Base-by-base conservation (phyloP, 257 asterid genomes). In the Nicotiana undulata region DNA sequence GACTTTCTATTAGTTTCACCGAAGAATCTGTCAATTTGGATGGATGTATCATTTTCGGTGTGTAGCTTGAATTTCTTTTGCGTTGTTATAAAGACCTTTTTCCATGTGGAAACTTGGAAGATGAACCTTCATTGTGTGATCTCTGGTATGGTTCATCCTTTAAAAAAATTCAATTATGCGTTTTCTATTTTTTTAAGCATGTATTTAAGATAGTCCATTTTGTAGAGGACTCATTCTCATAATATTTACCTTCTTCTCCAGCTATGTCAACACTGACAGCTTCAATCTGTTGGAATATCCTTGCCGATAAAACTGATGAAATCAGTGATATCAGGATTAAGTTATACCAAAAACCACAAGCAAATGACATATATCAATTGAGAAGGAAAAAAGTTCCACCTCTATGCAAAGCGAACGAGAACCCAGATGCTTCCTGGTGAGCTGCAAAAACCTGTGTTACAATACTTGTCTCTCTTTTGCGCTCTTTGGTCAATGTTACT, bases 361-460 rank as follows among this genome's bases (percentile, higher is more conserved):
- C 92, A 66, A 95, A 92, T 83, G 92, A 86, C 72, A 88, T 93
- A 63, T 95, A 91, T 84, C 86, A 86, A 81, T 80, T 91, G 84
- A 92, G 99, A 85, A 88, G 98, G 70, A 93, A 89, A 85, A 91
- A 89, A 76, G 68, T 86, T 78, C 99, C 99, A 55, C 96, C 97
- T 83, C 49, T 93, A 58, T 95, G 99, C 97, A 91, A 92, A 81
- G 96, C 87, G 76, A 90, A 88, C 63, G 98, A 91, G 85, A 95
- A 92, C 80, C 95, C 99, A 9, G 99, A 95, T 90, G 89, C 93
- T 82, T 90, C 97, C 87, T 95, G 99, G 99, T 95, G 87, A 86
- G 91, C 56, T 75, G 79, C 32, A 81, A 24, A 52, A 80, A 82
- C 52, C 74, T 58, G 60, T 22, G n/a, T 56, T 6, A 28, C 24